Conservation (phyloP, 495 filamentous ascomycete genomes). For the Neurospora africana region DNA sequence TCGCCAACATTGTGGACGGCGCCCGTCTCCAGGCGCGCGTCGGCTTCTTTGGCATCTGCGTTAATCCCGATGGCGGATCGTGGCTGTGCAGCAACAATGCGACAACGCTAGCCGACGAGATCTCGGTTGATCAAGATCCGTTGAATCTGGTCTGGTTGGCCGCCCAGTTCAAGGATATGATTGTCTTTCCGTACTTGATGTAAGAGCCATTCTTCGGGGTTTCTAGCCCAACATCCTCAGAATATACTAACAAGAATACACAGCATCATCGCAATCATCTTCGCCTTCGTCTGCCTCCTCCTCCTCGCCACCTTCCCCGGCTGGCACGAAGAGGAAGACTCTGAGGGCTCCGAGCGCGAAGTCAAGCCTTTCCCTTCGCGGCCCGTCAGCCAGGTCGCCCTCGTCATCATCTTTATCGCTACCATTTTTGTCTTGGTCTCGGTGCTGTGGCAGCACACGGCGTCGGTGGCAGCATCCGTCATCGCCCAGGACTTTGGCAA, state of each 20-base stretch:
- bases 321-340: slow-evolving; percentile 66
- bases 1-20: slow-evolving; percentile 59
- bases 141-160: slow-evolving; percentile 74
- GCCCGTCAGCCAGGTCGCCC: slow-evolving; percentile 61
- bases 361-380: slow-evolving; percentile 72
- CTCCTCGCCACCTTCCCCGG: slow-evolving; percentile 72
- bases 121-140: slow-evolving; percentile 62
- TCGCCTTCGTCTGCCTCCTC: slow-evolving; percentile 66
- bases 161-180: slow-evolving; percentile 68
- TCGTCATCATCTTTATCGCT: slow-evolving; percentile 70
- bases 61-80: slow-evolving; percentile 58
- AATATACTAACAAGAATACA: not conserved
- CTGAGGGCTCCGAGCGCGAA: slow-evolving; percentile 52
- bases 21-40: slow-evolving; percentile 60
- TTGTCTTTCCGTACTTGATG: slow-evolving; percentile 73
- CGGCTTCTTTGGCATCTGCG: slow-evolving; percentile 63
- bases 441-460: slow-evolving; percentile 76
- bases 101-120: slow-evolving; percentile 57
- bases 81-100: slow-evolving; percentile 74
- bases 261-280: slow-evolving; percentile 72
- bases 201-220: slow-evolving; percentile 20
- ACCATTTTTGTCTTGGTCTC: slow-evolving; percentile 70
- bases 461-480: slow-evolving; percentile 83
- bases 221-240: not conserved
- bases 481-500: slow-evolving; percentile 94